Evolutionary conservation across 441 rosid species (phyloP).

Genomic region (Lagerstroemia fauriei): DNA sequence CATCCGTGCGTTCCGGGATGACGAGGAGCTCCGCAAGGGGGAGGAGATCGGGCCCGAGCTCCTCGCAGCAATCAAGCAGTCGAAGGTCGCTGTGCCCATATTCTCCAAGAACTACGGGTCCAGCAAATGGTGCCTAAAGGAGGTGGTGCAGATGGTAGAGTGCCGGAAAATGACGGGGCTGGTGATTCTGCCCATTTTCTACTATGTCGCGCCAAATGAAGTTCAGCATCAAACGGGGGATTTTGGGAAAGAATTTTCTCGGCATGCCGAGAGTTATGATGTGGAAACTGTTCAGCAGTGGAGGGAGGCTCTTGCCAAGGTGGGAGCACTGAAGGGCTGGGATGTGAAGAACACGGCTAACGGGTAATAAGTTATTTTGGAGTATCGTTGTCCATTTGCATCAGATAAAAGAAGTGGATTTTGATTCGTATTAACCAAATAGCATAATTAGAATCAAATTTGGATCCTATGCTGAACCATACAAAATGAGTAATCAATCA

Average conservation of each 20-base stretch:
- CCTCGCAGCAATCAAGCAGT: neutral
- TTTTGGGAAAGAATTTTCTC: neutral
- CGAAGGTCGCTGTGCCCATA: neutral
- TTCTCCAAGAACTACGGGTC: neutral
- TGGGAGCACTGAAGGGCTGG: neutral
- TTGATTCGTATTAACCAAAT: neutral
- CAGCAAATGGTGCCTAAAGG: constrained; percentile 1
- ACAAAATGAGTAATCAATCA: no score
- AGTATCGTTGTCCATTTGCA: neutral
- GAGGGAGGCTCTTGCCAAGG: neutral
- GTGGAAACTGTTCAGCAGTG: neutral
- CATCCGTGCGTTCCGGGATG: neutral
- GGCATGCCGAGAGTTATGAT: neutral
- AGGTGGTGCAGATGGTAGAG: neutral
- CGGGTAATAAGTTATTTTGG: neutral
- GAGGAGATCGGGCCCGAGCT: neutral
- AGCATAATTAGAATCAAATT: no score
- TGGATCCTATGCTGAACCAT: no score
- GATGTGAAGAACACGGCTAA: neutral
- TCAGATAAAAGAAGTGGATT: neutral
- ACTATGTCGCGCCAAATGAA: neutral
- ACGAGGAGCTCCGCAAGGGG: constrained; percentile 7
- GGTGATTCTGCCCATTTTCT: neutral
- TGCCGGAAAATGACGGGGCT: neutral
- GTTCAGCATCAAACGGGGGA: neutral